These are phyloP conservation scores for Biscutella laevigata DNA, from an alignment of 441 rosid genomes.

Conservation along the genomic window DNA sequence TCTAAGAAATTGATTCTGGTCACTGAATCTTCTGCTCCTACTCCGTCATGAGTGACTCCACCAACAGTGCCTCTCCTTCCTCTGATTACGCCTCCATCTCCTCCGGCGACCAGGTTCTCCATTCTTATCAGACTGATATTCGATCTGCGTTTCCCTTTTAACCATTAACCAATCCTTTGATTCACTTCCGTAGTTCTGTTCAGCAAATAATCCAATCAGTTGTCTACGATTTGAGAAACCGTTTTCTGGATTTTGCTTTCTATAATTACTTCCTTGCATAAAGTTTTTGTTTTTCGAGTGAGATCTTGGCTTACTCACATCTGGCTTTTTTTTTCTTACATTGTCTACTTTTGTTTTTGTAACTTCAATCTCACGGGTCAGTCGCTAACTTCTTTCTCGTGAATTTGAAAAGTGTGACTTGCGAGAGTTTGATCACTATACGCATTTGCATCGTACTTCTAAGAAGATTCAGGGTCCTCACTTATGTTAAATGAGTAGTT, in stretches of 20 bases:
- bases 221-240: neutral
- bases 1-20: slow-evolving; percentile 5
- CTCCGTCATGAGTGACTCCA: slow-evolving; percentile 61
- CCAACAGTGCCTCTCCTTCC: slow-evolving; percentile 42
- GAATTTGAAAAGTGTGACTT: neutral
- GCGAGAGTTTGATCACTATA: slow-evolving; percentile 2
- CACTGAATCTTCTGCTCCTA: slow-evolving; percentile 21
- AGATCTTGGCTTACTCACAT: slow-evolving; percentile 13
- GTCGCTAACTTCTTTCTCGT: neutral
- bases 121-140: neutral
- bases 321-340: slow-evolving; percentile 1
- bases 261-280: neutral
- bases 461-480: neutral
- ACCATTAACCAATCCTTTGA: too few relatives aligned
- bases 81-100: slow-evolving; percentile 52
- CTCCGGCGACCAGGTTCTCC: slow-evolving; percentile 57
- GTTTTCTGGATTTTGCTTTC: slow-evolving; percentile 13
- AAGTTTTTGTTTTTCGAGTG: slow-evolving; percentile 7
- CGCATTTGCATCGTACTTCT: slow-evolving; percentile 9
- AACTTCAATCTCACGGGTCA: slow-evolving; percentile 9
- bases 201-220: neutral
- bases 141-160: neutral
- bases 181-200: too few relatives aligned
- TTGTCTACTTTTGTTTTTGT: neutral
- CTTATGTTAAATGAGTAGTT: neutral